A percentile compares a stretch with the other conserved stretches of the same genome.
phyloP scores from a whole-genome alignment of 495 filamentous ascomycete genomes.

The Ascobolus immersus region DNA sequence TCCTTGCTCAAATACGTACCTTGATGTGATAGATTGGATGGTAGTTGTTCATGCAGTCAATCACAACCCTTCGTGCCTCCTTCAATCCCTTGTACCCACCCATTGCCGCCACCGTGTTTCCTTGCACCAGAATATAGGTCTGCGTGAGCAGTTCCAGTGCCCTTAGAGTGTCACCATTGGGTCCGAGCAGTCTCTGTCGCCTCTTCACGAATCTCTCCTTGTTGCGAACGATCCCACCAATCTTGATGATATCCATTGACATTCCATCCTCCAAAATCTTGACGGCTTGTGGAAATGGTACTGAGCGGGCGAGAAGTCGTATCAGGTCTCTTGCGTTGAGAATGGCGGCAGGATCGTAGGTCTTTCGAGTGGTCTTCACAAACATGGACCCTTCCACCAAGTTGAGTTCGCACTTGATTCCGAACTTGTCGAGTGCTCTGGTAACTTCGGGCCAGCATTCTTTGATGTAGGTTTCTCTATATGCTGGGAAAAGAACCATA shows the following conservation, averaged over 20 bases:
- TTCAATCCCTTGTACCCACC: conserved; percentile 80
- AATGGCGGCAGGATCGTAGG: conserved; percentile 80
- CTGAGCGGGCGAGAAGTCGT: conserved; percentile 71
- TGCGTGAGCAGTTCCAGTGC: conserved; percentile 84
- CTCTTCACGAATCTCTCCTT: conserved; percentile 96
- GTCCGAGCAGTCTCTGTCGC: conserved; percentile 71
- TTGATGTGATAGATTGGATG: conserved; percentile 64
- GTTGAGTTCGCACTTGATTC: conserved; percentile 73
- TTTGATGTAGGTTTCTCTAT: conserved; percentile 79
- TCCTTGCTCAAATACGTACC: too few relatives aligned
- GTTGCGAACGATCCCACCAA: conserved; percentile 62
- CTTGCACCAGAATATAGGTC: conserved; percentile 88
- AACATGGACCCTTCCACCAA: conserved; percentile 89
- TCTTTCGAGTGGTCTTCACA: conserved; percentile 84
- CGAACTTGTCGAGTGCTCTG: conserved; percentile 49
- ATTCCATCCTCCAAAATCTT: conserved; percentile 83
- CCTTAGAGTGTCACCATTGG: conserved; percentile 64
- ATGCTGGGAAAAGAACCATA: conserved; percentile 83
- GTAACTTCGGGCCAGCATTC: conserved; percentile 75
- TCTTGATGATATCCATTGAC: conserved; percentile 85
- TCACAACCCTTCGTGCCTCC: conserved; percentile 66
- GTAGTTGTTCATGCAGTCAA: conserved; percentile 93
- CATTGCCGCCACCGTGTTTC: conserved; percentile 84
- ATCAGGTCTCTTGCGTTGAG: conserved; percentile 86
- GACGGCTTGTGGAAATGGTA: conserved; percentile 75